These are phyloP conservation scores for Kazachstania africana DNA, from an alignment of 805 yeast species.

Conservation along the genomic window DNA sequence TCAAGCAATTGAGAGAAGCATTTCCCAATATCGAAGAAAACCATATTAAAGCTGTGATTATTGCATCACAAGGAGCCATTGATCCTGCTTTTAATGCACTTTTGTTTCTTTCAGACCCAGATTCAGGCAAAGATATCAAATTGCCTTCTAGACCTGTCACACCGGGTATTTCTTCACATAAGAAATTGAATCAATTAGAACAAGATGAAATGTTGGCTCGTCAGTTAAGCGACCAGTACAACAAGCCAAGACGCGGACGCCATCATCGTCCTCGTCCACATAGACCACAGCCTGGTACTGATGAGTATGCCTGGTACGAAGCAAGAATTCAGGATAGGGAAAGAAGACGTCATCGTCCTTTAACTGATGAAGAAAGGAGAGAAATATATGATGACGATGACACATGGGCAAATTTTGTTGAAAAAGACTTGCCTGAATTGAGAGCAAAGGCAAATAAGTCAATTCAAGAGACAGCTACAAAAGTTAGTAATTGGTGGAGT, in stretches of 20 bases:
- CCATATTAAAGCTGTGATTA: constrained; percentile 62
- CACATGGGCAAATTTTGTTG: constrained; percentile 46
- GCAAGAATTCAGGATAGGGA: constrained; percentile 19
- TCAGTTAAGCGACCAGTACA: constrained; percentile 57
- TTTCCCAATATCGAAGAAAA: constrained; percentile 70
- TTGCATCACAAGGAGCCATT: constrained; percentile 71
- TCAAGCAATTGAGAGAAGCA: constrained; percentile 62
- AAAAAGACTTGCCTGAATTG: constrained; percentile 44
- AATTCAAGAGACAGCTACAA: constrained; percentile 67
- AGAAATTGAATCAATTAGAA: constrained; percentile 34
- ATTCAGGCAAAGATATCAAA: constrained; percentile 37
- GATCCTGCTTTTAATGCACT: constrained; percentile 87
- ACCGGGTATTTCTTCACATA: constrained; percentile 20
- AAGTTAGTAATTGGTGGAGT: constrained; percentile 69
- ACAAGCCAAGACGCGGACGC: constrained; percentile 9
- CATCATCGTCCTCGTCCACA: constrained; percentile 5
- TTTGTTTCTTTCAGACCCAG: constrained; percentile 67
- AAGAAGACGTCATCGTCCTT: constrained; percentile 8
- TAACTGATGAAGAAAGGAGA: constrained; percentile 9
- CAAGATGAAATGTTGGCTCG: constrained; percentile 82
- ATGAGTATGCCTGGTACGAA: constrained; percentile 14
- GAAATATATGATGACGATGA: constrained; percentile 30
- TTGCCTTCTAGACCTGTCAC: constrained; percentile 29
- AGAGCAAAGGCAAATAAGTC: constrained; percentile 61
- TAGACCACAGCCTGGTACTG: constrained; percentile 6